Base-by-base conservation (phyloP, 2,329 filamentous ascomycete species). In the Alternaria brassicae region DNA sequence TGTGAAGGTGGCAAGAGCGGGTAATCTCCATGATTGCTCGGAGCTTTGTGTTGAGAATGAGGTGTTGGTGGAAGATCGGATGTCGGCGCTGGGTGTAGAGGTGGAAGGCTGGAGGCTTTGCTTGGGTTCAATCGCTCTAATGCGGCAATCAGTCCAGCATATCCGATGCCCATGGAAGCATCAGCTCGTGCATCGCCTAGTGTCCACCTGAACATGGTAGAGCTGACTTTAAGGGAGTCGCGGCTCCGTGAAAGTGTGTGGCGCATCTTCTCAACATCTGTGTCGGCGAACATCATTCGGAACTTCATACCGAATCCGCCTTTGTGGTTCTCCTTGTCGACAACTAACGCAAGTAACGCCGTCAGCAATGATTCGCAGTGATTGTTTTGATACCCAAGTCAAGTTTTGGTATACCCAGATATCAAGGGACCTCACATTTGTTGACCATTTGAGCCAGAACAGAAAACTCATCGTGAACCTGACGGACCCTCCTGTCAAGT, bases 151-250 rank as follows among this genome's bases (percentile, higher is more conserved):
- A 91, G 81, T 4, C 87, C 87, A 1, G 87, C 88, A 69, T 89
- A 91, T 41, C 89, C 89, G 44, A 89, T 89, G 17, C 87, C 87
- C 40, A 86, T 82, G 12, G 86, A 83, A 15, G 84, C 83, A 64
- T 89, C 86, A 15, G 85, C 83, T 70, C 84, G 85, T 19, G 82
- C 81, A 23, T 76, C 73, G 28, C 86, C 87, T 3, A 90, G 79
- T 19, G 84, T 86, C 87, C 88, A 90, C 65, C 88, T 84, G 73
- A 90, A 87, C 67, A 88, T 83, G 42, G 87, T 80, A 7, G 86
- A 84, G 69, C 86, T 89, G 81, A 89, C 87, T 66, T 84, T 84
- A 48, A 91, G 76, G 2, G 85, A 83, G 65, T 90, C 87, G 9
- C 85, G 82, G 12, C 84, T 88, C 72, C 83, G 86, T 9, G 78